Conservation (phyloP, 2,329 filamentous ascomycete genomes). For the Arthrobotrys conoides region DNA sequence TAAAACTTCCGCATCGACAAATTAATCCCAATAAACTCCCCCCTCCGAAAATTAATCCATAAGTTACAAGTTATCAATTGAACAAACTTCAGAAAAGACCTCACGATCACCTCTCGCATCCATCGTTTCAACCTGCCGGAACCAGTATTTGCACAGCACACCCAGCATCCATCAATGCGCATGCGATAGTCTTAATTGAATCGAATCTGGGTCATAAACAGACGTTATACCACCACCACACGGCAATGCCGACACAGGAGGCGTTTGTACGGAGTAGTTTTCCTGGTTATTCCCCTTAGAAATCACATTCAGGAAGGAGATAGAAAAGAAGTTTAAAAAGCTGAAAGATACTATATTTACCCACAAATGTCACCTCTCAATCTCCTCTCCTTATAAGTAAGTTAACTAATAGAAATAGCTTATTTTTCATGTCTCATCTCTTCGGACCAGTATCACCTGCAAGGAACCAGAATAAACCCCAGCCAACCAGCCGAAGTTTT, state of each 20-base stretch:
- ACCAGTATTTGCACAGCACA: slow-evolving; percentile 38
- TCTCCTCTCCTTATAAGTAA: slow-evolving; percentile 16
- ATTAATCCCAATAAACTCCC: slow-evolving; percentile 10
- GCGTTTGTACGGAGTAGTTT: neutral
- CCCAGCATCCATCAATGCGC: neutral
- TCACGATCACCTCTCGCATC: slow-evolving; percentile 18
- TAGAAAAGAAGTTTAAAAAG: neutral
- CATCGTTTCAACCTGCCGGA: slow-evolving; percentile 55
- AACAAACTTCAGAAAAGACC: slow-evolving; percentile 19
- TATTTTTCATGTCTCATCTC: slow-evolving; percentile 21
- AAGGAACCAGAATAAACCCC: slow-evolving; percentile 25
- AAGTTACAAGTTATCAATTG: no score
- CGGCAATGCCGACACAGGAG: slow-evolving; percentile 22
- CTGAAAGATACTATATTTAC: slow-evolving; percentile 27
- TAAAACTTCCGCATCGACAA: no score
- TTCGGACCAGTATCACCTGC: slow-evolving; percentile 10
- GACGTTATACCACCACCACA: neutral
- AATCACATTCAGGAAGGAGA: neutral
- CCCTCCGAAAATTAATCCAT: no score
- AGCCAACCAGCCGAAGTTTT: neutral
- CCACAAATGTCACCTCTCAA: slow-evolving; percentile 52
- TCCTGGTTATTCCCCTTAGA: no score
- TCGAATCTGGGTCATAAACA: neutral
- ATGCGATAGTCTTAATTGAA: no score
- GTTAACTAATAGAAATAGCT: no score